Evolutionary conservation across 805 yeast species (phyloP).

Genomic region (Ogataea sp.): DNA sequence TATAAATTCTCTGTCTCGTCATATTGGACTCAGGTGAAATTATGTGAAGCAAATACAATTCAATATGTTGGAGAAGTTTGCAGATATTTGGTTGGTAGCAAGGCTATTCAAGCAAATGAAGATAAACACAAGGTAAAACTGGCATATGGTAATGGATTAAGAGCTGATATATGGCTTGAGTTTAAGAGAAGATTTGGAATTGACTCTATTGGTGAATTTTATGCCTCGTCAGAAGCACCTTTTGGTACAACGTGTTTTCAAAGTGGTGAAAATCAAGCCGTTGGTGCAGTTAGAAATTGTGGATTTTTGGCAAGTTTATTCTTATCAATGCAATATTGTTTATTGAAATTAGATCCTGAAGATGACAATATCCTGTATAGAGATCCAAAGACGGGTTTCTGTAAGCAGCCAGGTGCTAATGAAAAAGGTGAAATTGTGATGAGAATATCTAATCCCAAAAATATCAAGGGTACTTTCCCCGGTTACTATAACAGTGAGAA

Average conservation of each 20-base stretch:
- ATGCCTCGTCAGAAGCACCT: conserved; percentile 86
- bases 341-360: conserved; percentile 67
- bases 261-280: conserved; percentile 11
- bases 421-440: conserved; percentile 80
- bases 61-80: conserved; percentile 91
- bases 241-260: conserved; percentile 69
- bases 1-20: conserved; percentile 69
- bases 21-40: conserved; percentile 76
- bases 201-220: conserved; percentile 69
- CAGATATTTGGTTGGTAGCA: conserved; percentile 42
- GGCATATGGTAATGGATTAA: conserved; percentile 81
- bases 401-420: conserved; percentile 38
- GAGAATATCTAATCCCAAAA: conserved; percentile 46
- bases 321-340: conserved; percentile 40
- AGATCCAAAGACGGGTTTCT: conserved; percentile 54
- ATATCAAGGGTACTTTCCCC: conserved; percentile 62
- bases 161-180: conserved; percentile 74
- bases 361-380: conserved; percentile 63
- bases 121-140: conserved; percentile 47
- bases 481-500: conserved; percentile 70
- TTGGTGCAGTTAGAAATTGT: conserved; percentile 80
- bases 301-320: conserved; percentile 65
- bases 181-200: conserved; percentile 68
- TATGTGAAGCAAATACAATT: conserved; percentile 62
- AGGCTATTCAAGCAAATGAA: conserved; percentile 33